Evolutionary conservation across 352 stramenopile genomes (phyloP), one percentile per base, ranked within the genome.

Genomic region (Pythium apleroticum): DNA sequence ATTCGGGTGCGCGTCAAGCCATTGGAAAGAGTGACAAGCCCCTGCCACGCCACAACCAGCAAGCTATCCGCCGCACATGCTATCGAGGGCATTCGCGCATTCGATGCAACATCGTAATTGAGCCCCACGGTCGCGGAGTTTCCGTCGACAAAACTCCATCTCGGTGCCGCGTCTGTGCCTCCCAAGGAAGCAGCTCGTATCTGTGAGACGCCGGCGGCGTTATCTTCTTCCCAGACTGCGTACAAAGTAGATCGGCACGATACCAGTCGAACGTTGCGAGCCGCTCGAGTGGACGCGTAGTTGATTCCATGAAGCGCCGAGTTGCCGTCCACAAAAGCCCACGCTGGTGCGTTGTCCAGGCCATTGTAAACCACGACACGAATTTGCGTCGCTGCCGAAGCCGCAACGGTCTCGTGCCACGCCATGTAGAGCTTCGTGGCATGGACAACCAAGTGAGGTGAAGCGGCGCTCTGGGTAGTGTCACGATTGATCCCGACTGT

Each of bases 271-370:
- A 77, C 72, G 4, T 79, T 77, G 8, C 73, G 65, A 3, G 78
- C 80, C 0, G 67, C 56, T 11, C 70, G 76, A 9, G 73, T 30
- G 2, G 48, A 30, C 0, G 65, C 76, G 12, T 75, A 86, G 54
- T 90, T 89, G 6, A 89, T 48, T 0, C 81, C 77, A 52, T 57
- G 63, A 0, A 61, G 30, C 1, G 61, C 73, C 7, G 56, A 52
- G 19, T 86, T 90, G 0, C 78, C 84, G 39, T 90, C 84, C 15
- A 87, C 68, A 71, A 89, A 90, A 0, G 53, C 55, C 84, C 84
- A 92, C 0, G 35, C 46, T 5, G 78, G 78, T 1, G 70, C n/a
- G 3, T 60, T 31, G 41, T 86, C 71, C 6, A 81, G 52, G 0
- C 77, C 65, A 57, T 84, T 88, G 37, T 72, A 93, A 19, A 90